Evolutionary conservation across 148 eudicot genomes (phyloP).

Genomic region (Vaccinium myrtillus): DNA sequence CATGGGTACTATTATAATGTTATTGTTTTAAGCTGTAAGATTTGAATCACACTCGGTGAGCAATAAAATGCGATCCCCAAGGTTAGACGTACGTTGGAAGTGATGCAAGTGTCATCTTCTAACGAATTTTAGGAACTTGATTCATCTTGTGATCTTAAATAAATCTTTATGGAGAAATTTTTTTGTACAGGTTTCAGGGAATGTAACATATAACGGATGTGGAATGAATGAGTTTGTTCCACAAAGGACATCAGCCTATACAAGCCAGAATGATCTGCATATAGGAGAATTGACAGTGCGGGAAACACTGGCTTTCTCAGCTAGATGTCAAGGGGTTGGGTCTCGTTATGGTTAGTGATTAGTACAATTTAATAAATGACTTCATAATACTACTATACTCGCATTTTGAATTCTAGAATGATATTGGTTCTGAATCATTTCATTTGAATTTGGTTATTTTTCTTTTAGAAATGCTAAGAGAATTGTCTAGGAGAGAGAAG

Average conservation of each 20-base stretch:
- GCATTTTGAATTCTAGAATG: conserved; percentile 3
- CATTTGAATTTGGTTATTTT: background rate
- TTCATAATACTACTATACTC: background rate
- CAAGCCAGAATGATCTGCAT: conserved; percentile 64
- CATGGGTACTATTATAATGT: too few species aligned
- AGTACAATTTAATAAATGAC: background rate
- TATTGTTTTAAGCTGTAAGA: background rate
- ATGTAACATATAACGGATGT: conserved; percentile 57
- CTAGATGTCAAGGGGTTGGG: conserved; percentile 73
- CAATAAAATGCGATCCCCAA: background rate
- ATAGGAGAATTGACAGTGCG: conserved; percentile 65
- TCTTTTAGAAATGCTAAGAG: conserved; percentile 38
- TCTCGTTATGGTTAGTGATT: conserved; percentile 45
- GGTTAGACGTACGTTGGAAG: background rate
- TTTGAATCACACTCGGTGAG: background rate
- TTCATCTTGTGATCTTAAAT: background rate
- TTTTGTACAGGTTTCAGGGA: conserved; percentile 42
- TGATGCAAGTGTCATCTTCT: too few species aligned
- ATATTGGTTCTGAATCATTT: background rate
- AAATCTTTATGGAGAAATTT: background rate
- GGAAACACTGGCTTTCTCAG: conserved; percentile 64
- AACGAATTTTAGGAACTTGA: background rate
- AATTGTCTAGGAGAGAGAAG: conserved; percentile 60
- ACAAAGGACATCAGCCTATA: conserved; percentile 62
- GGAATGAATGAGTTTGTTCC: conserved; percentile 62